phyloP scores from a whole-genome alignment of 2,329 filamentous ascomycete genomes.

The Pseudocercospora fijiensis region DNA sequence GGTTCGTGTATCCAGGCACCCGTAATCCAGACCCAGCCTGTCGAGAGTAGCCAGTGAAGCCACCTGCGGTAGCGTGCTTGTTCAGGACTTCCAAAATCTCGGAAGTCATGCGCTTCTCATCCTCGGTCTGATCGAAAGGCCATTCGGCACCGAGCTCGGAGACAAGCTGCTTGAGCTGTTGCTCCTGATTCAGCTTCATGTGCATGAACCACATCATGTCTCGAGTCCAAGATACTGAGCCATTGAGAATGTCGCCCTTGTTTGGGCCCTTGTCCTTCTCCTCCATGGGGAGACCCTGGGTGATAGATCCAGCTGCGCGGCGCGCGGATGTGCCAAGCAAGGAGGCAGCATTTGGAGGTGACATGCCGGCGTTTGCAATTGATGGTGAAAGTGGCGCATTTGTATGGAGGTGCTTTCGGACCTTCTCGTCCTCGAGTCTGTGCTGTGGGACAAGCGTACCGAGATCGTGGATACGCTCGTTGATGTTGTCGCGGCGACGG shows the following conservation, averaged over 20 bases:
- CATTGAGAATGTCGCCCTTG: slow-evolving; percentile 97
- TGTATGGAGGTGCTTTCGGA: slow-evolving; percentile 90
- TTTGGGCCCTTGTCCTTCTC: slow-evolving; percentile 99
- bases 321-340: slow-evolving; percentile 85
- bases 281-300: slow-evolving; percentile 85
- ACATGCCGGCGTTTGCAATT: slow-evolving; percentile 64
- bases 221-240: slow-evolving; percentile 92
- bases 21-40: slow-evolving; percentile 79
- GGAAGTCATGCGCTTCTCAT: slow-evolving; percentile 92
- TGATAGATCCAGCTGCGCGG: slow-evolving; percentile 69
- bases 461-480: slow-evolving; percentile 94
- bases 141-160: slow-evolving; percentile 69
- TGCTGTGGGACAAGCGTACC: slow-evolving; percentile 90
- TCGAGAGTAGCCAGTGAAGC: slow-evolving; percentile 70
- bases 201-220: slow-evolving; percentile 98
- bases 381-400: slow-evolving; percentile 86
- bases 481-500: slow-evolving; percentile 94
- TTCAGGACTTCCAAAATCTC: slow-evolving; percentile 84
- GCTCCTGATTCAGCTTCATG: slow-evolving; percentile 82
- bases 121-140: slow-evolving; percentile 81
- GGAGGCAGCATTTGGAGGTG: slow-evolving; percentile 76
- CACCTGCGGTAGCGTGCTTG: slow-evolving; percentile 72
- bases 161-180: slow-evolving; percentile 77
- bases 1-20: slow-evolving; percentile 90
- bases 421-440: slow-evolving; percentile 93